Conservation (phyloP, 805 yeast genomes). For the Ogataea nakhonphanomensis region DNA sequence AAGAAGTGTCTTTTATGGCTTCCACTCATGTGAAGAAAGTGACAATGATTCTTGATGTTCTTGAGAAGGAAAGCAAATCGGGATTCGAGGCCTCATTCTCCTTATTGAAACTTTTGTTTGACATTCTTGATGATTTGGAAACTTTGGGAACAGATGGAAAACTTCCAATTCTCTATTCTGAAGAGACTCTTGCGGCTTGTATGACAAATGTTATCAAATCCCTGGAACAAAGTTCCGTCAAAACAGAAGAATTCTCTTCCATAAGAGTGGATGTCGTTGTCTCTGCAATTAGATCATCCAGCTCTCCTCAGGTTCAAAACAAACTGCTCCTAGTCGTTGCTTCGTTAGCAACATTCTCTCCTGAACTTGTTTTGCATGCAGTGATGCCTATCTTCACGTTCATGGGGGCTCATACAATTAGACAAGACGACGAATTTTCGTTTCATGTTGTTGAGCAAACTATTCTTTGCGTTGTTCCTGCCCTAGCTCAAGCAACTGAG, state of each 20-base stretch:
- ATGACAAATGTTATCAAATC: conserved; percentile 66
- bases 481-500: conserved; percentile 55
- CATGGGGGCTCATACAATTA: conserved; percentile 96
- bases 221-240: conserved; percentile 39
- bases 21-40: conserved; percentile 73
- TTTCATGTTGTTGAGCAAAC: conserved; percentile 91
- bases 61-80: conserved; percentile 46
- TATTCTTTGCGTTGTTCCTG: conserved; percentile 85
- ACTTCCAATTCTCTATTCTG: conserved; percentile 84
- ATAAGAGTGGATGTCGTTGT: conserved; percentile 89
- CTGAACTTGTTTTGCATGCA: conserved; percentile 88
- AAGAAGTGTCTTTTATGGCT: conserved; percentile 71
- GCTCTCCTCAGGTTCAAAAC: conserved; percentile 94
- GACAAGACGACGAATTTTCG: conserved; percentile 96
- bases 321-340: conserved; percentile 80
- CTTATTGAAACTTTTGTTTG: conserved; percentile 44
- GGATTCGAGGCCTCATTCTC: conserved; percentile 31
- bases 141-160: conserved; percentile 89
- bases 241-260: conserved; percentile 53
- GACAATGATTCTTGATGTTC: conserved; percentile 73
- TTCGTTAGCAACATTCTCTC: conserved; percentile 80
- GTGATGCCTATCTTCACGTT: conserved; percentile 99
- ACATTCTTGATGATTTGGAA: conserved; percentile 68
- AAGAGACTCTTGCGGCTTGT: conserved; percentile 85
- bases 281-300: conserved; percentile 82